phyloP scores from a whole-genome alignment of 192 early-diverging fungal genomes.

The Podila horticola region DNA sequence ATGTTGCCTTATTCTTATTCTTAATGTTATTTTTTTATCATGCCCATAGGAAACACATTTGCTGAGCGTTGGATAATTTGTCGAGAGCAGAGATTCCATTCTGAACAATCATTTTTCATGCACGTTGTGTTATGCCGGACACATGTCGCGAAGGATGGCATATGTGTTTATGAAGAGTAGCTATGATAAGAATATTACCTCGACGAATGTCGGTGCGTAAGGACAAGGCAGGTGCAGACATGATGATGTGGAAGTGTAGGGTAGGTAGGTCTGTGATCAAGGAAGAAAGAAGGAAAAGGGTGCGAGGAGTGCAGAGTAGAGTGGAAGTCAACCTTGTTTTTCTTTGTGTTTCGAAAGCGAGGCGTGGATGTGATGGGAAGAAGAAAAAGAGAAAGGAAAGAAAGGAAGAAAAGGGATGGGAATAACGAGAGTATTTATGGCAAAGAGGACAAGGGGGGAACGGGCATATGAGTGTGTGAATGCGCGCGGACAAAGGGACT shows the following conservation, averaged over 20 bases:
- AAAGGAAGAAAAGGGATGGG: neutral
- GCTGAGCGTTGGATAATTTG: too few species aligned
- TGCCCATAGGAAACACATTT: neutral
- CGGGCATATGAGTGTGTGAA: neutral
- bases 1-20: neutral
- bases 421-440: neutral
- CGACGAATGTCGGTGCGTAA: constrained; percentile 20
- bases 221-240: constrained; percentile 15
- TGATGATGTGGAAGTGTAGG: neutral
- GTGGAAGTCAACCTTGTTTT: neutral
- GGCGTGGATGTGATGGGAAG: neutral
- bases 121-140: neutral
- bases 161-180: neutral
- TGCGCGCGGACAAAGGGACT: neutral
- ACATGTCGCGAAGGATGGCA: neutral
- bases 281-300: neutral
- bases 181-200: constrained; percentile 9
- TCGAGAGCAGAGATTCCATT: too few species aligned
- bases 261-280: neutral
- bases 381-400: neutral
- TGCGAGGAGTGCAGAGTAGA: neutral
- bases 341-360: neutral
- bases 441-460: neutral
- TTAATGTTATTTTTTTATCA: neutral
- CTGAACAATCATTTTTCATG: too few species aligned